phyloP scores from a whole-genome alignment of 352 stramenopile genomes.

The Phytopythium oedochilum region DNA sequence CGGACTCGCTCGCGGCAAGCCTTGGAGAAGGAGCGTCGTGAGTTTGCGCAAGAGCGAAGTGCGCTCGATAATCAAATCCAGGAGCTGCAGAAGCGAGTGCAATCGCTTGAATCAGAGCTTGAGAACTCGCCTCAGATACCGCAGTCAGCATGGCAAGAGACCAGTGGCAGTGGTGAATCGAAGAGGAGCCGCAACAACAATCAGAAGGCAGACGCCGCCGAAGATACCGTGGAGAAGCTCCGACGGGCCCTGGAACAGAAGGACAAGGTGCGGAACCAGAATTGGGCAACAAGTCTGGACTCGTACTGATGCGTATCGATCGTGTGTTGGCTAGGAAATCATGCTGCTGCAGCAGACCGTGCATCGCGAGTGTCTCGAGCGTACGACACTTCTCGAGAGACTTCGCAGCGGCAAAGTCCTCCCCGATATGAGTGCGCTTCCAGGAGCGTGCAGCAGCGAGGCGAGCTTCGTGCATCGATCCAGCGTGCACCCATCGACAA shows the following conservation, averaged over 20 bases:
- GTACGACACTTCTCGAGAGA: constrained; percentile 69
- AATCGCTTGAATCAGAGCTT: constrained; percentile 4
- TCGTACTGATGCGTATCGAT: background rate
- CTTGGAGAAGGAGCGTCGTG: constrained; percentile 7
- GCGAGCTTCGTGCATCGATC: constrained; percentile 1
- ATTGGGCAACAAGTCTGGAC: background rate
- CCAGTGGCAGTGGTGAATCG: background rate
- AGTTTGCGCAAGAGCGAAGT: constrained; percentile 12
- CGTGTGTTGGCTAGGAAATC: constrained; percentile 46
- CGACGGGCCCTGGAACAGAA: constrained; percentile 39
- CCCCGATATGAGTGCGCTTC: constrained; percentile 29
- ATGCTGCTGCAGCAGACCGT: constrained; percentile 71
- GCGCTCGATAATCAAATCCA: constrained; percentile 24
- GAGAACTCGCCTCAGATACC: background rate
- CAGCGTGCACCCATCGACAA: constrained; percentile 2
- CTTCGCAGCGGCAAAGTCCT: constrained; percentile 67
- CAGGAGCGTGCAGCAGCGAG: background rate
- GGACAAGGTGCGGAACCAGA: constrained; percentile 28
- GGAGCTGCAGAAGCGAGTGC: constrained; percentile 20
- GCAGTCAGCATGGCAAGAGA: constrained; percentile 9
- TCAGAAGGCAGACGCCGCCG: constrained; percentile 39
- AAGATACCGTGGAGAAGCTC: constrained; percentile 39
- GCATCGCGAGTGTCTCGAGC: constrained; percentile 77
- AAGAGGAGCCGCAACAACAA: constrained; percentile 18
- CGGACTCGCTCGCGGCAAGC: constrained; percentile 12